Conservation (phyloP, 176 grass and related monocot species). For the Metroxylon sagu region DNA sequence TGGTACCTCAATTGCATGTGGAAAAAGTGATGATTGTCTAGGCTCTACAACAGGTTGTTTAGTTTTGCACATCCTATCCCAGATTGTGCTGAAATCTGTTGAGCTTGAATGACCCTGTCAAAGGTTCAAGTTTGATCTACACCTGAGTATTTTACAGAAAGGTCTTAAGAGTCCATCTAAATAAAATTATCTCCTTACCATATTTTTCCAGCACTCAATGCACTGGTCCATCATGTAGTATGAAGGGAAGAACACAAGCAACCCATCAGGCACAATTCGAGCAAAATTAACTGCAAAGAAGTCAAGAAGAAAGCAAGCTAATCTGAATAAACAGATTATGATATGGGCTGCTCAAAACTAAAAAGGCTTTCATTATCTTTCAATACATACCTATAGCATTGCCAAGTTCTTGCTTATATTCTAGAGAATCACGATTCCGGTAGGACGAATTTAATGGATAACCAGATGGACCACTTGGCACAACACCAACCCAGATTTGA, state of each 20-base stretch:
- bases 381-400: constrained; percentile 53
- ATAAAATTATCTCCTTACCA: constrained; percentile 36
- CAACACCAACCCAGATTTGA: constrained; percentile 88
- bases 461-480: constrained; percentile 78
- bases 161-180: not conserved
- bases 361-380: too few relatives aligned
- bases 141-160: not conserved
- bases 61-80: constrained; percentile 86
- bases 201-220: constrained; percentile 86
- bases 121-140: not conserved
- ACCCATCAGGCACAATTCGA: constrained; percentile 86
- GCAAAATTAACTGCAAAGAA: constrained; percentile 80
- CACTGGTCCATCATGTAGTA: constrained; percentile 99
- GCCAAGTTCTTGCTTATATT: constrained; percentile 97
- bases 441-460: constrained; percentile 95
- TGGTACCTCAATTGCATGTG: constrained; percentile 75
- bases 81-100: constrained; percentile 55
- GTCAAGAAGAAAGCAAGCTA: not conserved
- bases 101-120: constrained; percentile 73
- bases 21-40: constrained; percentile 83
- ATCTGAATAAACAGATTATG: not conserved
- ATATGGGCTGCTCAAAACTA: too few relatives aligned
- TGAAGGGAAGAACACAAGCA: constrained; percentile 96
- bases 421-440: constrained; percentile 56
- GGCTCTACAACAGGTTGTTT: constrained; percentile 96